Conservation (phyloP, 352 stramenopile genomes). For the Pythium apleroticum region DNA sequence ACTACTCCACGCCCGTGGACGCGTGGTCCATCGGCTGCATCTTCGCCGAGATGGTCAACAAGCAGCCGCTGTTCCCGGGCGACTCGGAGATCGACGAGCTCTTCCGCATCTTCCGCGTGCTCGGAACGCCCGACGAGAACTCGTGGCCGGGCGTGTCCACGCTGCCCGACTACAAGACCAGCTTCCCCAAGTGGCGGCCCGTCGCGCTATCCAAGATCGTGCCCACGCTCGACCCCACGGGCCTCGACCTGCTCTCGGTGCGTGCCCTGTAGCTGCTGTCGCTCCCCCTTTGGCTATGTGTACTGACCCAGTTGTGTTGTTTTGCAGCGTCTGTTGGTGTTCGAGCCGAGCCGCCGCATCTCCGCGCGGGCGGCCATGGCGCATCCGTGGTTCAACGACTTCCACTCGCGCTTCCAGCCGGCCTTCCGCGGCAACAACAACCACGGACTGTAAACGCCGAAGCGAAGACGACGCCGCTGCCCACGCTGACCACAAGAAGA, state of each 20-base stretch:
- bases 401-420: slow-evolving; percentile 68
- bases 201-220: slow-evolving; percentile 89
- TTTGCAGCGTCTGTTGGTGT: slow-evolving; percentile 71
- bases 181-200: slow-evolving; percentile 97
- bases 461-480: background rate
- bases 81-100: slow-evolving; percentile 99
- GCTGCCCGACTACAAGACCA: slow-evolving; percentile 97
- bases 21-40: slow-evolving; percentile 93
- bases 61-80: slow-evolving; percentile 87
- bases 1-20: slow-evolving; percentile 94
- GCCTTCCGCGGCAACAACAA: slow-evolving; percentile 63
- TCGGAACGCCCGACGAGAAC: slow-evolving; percentile 97
- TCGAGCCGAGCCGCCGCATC: slow-evolving; percentile 76
- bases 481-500: background rate
- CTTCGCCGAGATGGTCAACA: slow-evolving; percentile 94
- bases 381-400: slow-evolving; percentile 84
- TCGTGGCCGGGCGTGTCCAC: slow-evolving; percentile 96
- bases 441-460: slow-evolving; percentile 22
- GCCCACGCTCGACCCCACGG: slow-evolving; percentile 75
- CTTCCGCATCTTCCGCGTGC: slow-evolving; percentile 97
- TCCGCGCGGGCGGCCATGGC: slow-evolving; percentile 78
- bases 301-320: too few species aligned
- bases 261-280: slow-evolving; percentile 23
- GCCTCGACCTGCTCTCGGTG: slow-evolving; percentile 81
- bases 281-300: too few species aligned